A percentile compares a stretch with the other conserved stretches of the same genome.
Conservation (phyloP, 805 yeast genomes). For the Myxozyma udenii region DNA sequence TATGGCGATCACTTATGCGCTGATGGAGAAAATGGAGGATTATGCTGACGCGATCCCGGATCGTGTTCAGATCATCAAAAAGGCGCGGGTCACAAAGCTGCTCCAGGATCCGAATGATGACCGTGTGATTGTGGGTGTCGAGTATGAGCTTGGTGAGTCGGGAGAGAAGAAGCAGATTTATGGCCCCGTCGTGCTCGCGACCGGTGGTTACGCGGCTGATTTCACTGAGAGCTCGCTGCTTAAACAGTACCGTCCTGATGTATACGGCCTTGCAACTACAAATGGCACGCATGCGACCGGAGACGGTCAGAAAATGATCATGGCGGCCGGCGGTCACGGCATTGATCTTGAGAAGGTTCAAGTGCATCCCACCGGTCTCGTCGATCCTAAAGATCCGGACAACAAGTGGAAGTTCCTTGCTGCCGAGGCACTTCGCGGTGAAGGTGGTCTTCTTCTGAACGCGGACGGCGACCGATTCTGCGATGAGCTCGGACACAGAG, state of each 20-base stretch:
- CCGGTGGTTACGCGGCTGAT: conserved; percentile 69
- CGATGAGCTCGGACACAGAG: conserved; percentile 60
- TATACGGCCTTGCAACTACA: conserved; percentile 55
- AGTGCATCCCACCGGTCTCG: conserved; percentile 66
- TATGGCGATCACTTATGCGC: conserved; percentile 57
- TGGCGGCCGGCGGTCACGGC: conserved; percentile 48
- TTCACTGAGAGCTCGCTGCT: conserved; percentile 51
- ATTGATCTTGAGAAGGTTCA: conserved; percentile 64
- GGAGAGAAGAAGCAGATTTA: conserved; percentile 35
- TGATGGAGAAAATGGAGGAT: conserved; percentile 51
- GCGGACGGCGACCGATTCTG: conserved; percentile 54
- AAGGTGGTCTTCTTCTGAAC: conserved; percentile 59
- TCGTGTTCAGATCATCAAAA: conserved; percentile 43
- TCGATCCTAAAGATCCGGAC: conserved; percentile 52
- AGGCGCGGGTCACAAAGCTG: conserved; percentile 46
- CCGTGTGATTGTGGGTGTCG: conserved; percentile 44
- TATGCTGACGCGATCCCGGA: conserved; percentile 46
- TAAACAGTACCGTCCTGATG: conserved; percentile 57
- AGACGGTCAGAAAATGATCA: conserved; percentile 58
- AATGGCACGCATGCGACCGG: conserved; percentile 63
- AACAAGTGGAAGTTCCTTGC: conserved; percentile 55
- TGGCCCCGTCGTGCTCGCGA: conserved; percentile 61
- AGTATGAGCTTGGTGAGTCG: conserved; percentile 38
- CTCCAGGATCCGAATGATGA: conserved; percentile 39
- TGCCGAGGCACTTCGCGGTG: conserved; percentile 65